Evolutionary conservation across 225 moss, liverwort and hornwort species (phyloP), one percentile per base, ranked within the genome.

Genomic region (Asterella californica): DNA sequence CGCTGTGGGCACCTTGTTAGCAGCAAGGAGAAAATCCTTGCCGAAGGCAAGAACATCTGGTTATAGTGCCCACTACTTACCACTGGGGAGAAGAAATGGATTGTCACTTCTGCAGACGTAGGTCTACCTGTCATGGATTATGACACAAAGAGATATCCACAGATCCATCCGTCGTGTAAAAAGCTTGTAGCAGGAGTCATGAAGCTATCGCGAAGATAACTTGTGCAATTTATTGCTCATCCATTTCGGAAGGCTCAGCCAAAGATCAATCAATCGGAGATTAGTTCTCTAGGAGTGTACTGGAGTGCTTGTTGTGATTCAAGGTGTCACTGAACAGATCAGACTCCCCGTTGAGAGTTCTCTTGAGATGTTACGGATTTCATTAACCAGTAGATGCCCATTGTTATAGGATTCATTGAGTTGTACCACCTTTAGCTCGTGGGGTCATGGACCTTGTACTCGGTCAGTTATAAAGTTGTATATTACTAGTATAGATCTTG

Each of bases 221-320:
- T 79, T 79, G 66, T 79, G 69, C 78, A 67, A 79, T 52, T 79
- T 67, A 68, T 79, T 79, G 78, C 52, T 79, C 78, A 79, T 79
- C 48, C 78, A 53, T 52, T 79, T 79, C 78, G 46, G 1, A 78
- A 69, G 66, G 48, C 68, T 79, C 67, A n/a, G 61, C 76, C 60
- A 46, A 76, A 61, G 76, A 77, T 77, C 62, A 77, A 77, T 76
- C 42, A 60, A 77, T 29, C 42, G 4, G 7, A 42, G 57, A 62
- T n/a, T 62, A 77, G 76, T 42, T 77, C 63, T 62, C 61, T 77
- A 77, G 76, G 36, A 62, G 45, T 63, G 38, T 45, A 63, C 76
- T 61, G 42, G 46, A 61, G 62, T 77, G 62, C 38, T 42, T 45
- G 24, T 61, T 46, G 57, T 61, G n/a, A 45, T 59, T 63, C 38